phyloP scores from a whole-genome alignment of 1,139 yeast species.

The Yamadazyma oceani region DNA sequence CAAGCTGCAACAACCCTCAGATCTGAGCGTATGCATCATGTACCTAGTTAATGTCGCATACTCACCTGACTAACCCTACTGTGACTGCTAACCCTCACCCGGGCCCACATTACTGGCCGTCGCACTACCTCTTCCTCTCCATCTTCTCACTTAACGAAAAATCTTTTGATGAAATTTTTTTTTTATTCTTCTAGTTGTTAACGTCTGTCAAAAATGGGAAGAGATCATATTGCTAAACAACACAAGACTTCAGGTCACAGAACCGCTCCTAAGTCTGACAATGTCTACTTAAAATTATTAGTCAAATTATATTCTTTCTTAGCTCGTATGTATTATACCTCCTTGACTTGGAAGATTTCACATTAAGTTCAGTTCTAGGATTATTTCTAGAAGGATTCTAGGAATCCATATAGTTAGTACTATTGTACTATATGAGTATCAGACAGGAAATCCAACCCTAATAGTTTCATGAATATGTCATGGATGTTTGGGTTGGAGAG shows the following conservation, averaged over 20 bases:
- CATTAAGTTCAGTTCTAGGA: conserved; percentile 4
- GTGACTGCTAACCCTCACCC: background rate
- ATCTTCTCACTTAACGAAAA: conserved; percentile 2
- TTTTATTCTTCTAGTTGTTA: conserved; percentile 6
- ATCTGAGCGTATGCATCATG: no score
- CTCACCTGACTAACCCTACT: background rate
- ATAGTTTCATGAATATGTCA: no score
- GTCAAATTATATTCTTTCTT: conserved; percentile 98
- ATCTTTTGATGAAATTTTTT: conserved; percentile 4
- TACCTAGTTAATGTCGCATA: no score
- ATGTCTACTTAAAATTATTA: conserved; percentile 96
- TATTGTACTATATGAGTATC: background rate
- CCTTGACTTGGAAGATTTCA: conserved; percentile 1
- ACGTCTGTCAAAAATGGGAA: conserved; percentile 69
- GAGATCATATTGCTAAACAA: conserved; percentile 95
- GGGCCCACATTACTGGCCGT: background rate
- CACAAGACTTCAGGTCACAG: conserved; percentile 97
- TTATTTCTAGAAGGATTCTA: no score
- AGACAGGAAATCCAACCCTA: background rate
- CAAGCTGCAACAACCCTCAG: no score
- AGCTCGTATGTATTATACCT: conserved; percentile 79
- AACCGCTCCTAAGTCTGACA: conserved; percentile 99
- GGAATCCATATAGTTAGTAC: no score
- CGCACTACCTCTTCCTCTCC: background rate
- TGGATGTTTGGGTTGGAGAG: background rate